Conservation (phyloP, 2,329 filamentous ascomycete genomes). For the Cercospora zeina region DNA sequence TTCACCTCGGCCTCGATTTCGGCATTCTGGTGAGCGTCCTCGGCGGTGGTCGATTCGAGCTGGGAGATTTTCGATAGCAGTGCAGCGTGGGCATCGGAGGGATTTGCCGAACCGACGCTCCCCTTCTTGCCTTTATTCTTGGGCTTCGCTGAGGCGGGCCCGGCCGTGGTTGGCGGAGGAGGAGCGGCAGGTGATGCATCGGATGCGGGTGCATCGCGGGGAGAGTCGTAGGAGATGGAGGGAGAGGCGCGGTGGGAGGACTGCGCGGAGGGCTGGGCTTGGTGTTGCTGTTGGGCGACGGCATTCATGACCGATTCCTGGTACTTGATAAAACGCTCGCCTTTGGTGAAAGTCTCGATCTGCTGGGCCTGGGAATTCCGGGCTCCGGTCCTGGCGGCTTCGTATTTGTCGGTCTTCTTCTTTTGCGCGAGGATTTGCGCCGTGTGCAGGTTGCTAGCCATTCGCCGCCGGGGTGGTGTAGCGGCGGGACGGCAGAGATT, state of each 20-base stretch:
- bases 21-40: slow-evolving; percentile 90
- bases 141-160: slow-evolving; percentile 60
- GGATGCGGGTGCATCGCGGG: slow-evolving; percentile 27
- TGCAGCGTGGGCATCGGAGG: slow-evolving; percentile 86
- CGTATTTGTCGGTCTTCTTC: slow-evolving; percentile 19
- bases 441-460: slow-evolving; percentile 15
- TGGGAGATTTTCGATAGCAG: slow-evolving; percentile 93
- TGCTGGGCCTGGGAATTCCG: slow-evolving; percentile 12
- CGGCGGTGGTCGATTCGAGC: slow-evolving; percentile 87
- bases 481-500: slow-evolving; percentile 14
- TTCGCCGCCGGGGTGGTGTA: slow-evolving; percentile 11
- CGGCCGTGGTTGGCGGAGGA: slow-evolving; percentile 46
- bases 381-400: slow-evolving; percentile 13
- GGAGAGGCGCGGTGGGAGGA: slow-evolving; percentile 17
- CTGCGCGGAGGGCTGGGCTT: slow-evolving; percentile 17
- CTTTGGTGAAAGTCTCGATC: slow-evolving; percentile 18
- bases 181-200: slow-evolving; percentile 37
- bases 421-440: slow-evolving; percentile 19
- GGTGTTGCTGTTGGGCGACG: slow-evolving; percentile 17
- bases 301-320: slow-evolving; percentile 20
- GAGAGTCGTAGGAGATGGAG: slow-evolving; percentile 31
- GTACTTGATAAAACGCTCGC: slow-evolving; percentile 17
- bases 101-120: slow-evolving; percentile 70
- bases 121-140: slow-evolving; percentile 66
- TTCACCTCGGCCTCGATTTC: slow-evolving; percentile 97